phyloP scores from a whole-genome alignment of 805 yeast genomes.

The Wickerhamomyces rabaulensis region DNA sequence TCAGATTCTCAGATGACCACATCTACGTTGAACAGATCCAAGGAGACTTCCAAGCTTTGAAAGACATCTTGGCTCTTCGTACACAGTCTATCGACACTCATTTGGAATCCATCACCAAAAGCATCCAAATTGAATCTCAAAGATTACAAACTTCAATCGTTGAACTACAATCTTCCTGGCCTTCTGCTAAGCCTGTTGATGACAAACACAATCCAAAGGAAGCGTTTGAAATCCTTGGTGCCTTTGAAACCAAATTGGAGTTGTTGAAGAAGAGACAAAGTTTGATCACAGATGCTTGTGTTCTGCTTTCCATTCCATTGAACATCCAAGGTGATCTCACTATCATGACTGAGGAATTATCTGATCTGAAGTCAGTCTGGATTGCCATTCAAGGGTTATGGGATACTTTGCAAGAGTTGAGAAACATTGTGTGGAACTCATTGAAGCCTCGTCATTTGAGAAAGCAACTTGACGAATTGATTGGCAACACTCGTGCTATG shows the following conservation, averaged over 20 bases:
- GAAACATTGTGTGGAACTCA: conserved; percentile 42
- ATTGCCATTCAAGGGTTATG: conserved; percentile 47
- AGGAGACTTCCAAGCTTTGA: conserved; percentile 38
- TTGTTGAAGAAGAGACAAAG: conserved; percentile 14
- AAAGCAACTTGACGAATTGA: conserved; percentile 44
- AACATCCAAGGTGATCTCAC: conserved; percentile 25
- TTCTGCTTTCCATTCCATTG: conserved; percentile 29
- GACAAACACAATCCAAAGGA: conserved; percentile 34
- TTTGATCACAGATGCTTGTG: conserved; percentile 26
- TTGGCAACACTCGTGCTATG: conserved; percentile 41
- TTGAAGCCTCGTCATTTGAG: conserved; percentile 41
- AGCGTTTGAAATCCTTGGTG: conserved; percentile 32
- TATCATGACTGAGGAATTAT: conserved; percentile 40
- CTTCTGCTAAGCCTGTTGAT: conserved; percentile 38
- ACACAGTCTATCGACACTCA: conserved; percentile 35
- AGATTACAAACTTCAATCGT: conserved; percentile 29
- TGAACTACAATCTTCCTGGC: conserved; percentile 41
- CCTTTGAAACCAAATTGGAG: conserved; percentile 28
- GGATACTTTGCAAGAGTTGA: conserved; percentile 38
- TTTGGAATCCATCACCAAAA: conserved; percentile 35
- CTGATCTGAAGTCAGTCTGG: conserved; percentile 62
- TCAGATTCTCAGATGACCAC: conserved; percentile 49
- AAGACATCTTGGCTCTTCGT: conserved; percentile 32
- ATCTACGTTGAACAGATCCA: conserved; percentile 59
- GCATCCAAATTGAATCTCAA: conserved; percentile 34